These are phyloP conservation scores for Cercospora sp. DNA, from an alignment of 2,329 filamentous ascomycete genomes.

Conservation along the genomic window DNA sequence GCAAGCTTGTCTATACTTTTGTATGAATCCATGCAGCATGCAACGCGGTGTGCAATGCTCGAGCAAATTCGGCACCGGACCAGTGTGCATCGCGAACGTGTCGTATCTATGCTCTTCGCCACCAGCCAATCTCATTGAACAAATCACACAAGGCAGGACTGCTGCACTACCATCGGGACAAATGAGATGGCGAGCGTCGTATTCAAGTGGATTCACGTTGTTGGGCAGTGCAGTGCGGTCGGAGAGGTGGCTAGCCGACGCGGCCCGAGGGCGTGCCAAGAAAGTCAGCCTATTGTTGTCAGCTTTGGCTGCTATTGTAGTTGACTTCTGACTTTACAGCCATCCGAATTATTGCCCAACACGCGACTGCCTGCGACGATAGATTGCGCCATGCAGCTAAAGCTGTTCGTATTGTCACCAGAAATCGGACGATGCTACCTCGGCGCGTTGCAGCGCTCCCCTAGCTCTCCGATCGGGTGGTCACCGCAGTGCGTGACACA, in stretches of 20 bases:
- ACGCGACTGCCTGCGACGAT: not conserved
- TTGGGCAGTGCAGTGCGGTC: not conserved
- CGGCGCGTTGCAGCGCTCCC: not conserved
- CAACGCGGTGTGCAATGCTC: no score
- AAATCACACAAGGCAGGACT: no score
- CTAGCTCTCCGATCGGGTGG: not conserved
- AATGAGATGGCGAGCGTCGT: not conserved
- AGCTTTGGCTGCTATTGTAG: slow-evolving; percentile 3
- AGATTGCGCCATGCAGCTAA: not conserved
- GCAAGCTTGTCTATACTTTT: no score
- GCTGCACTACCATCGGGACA: not conserved
- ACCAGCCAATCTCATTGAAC: no score
- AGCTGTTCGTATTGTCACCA: slow-evolving; percentile 7
- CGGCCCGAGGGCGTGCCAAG: not conserved
- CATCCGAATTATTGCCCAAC: not conserved
- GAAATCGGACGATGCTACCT: slow-evolving; percentile 4
- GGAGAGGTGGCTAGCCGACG: not conserved
- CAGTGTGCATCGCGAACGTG: no score
- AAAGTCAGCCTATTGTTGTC: slow-evolving; percentile 4
- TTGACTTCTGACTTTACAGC: slow-evolving; percentile 5
- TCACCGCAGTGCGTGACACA: slow-evolving; percentile 8
- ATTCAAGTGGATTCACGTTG: not conserved
- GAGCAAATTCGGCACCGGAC: no score
- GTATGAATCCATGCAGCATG: no score
- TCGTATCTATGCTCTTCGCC: no score